These are phyloP conservation scores for Zasmidium angulare DNA, from an alignment of 2,329 filamentous ascomycete genomes.

Conservation along the genomic window DNA sequence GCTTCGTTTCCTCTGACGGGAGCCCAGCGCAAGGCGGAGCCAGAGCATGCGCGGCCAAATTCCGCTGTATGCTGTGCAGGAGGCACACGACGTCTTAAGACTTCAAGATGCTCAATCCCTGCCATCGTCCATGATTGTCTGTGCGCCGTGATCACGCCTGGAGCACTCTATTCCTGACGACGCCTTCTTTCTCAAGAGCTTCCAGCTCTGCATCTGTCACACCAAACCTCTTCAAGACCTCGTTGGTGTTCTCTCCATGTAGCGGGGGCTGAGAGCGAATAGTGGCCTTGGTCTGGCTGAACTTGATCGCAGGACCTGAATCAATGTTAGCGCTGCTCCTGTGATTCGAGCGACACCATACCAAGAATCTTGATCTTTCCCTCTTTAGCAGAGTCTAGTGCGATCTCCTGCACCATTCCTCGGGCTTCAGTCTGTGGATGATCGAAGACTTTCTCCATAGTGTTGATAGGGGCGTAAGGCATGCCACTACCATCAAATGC, in stretches of 20 bases:
- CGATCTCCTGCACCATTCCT: constrained; percentile 28
- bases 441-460: constrained; percentile 44
- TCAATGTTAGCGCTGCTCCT: neutral
- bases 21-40: neutral
- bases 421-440: constrained; percentile 46
- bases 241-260: constrained; percentile 30
- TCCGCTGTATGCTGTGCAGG: neutral
- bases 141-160: neutral
- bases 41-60: neutral
- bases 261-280: constrained; percentile 26
- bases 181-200: constrained; percentile 15
- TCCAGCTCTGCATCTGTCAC: constrained; percentile 15
- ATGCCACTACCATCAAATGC: constrained; percentile 46
- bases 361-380: constrained; percentile 22
- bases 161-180: constrained; percentile 14
- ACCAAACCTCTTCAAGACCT: constrained; percentile 24
- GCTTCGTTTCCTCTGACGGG: neutral
- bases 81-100: too few relatives aligned
- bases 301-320: constrained; percentile 27
- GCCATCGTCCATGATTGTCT: too few relatives aligned
- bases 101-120: too few relatives aligned
- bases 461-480: constrained; percentile 50
- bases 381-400: constrained; percentile 11
- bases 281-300: constrained; percentile 27
- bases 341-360: neutral